Evolutionary conservation across 495 filamentous ascomycete species (phyloP).

Genomic region (Daldinia decipiens): DNA sequence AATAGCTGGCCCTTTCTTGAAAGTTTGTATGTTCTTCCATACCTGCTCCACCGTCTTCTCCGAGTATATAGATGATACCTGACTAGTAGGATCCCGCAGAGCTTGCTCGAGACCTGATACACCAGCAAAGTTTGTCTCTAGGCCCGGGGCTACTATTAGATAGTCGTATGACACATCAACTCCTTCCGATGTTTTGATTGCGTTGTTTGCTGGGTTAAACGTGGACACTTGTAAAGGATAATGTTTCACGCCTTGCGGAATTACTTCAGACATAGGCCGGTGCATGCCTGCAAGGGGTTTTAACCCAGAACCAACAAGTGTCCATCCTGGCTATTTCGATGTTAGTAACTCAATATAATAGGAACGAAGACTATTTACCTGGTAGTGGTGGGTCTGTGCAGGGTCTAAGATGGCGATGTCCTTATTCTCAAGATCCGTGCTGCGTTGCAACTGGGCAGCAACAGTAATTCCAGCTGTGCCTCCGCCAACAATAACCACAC

Average conservation of each 20-base stretch:
- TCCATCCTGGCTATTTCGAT: slow-evolving; percentile 69
- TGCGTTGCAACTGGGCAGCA: slow-evolving; percentile 69
- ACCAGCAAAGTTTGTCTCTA: slow-evolving; percentile 64
- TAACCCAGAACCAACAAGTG: slow-evolving; percentile 72
- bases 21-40: slow-evolving; percentile 63
- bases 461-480: slow-evolving; percentile 70
- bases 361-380: slow-evolving; percentile 23
- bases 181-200: slow-evolving; percentile 66
- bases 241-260: slow-evolving; percentile 70
- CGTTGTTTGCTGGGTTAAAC: slow-evolving; percentile 68
- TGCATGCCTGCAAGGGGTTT: slow-evolving; percentile 66
- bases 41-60: slow-evolving; percentile 70
- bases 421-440: slow-evolving; percentile 63
- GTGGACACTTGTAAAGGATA: slow-evolving; percentile 64
- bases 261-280: slow-evolving; percentile 60
- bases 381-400: slow-evolving; percentile 72
- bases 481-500: slow-evolving; percentile 71
- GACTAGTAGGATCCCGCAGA: slow-evolving; percentile 62
- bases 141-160: slow-evolving; percentile 71
- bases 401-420: slow-evolving; percentile 77
- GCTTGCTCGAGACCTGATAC: slow-evolving; percentile 71
- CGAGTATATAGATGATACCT: slow-evolving; percentile 72
- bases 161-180: slow-evolving; percentile 71
- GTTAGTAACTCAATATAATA: slow-evolving; percentile 6
- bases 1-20: slow-evolving; percentile 68